A percentile compares a stretch with the other conserved stretches of the same genome.
phyloP scores from a whole-genome alignment of 164 flowering plant genomes.

The Chimonanthus praecox region DNA sequence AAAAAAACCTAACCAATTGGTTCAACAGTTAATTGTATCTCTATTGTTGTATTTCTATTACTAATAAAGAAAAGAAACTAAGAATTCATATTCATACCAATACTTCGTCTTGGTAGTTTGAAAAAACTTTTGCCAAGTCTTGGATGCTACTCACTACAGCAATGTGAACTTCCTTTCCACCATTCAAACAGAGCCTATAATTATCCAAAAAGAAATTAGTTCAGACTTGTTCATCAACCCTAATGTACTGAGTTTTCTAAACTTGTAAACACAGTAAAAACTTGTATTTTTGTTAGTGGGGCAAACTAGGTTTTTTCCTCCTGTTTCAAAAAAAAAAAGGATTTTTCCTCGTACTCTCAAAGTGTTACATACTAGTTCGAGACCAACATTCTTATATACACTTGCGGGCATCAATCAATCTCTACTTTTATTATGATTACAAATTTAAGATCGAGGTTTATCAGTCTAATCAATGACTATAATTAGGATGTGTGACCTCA shows the following conservation, averaged over 20 bases:
- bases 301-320: too few relatives aligned
- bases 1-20: neutral
- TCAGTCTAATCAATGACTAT: too few relatives aligned
- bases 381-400: too few relatives aligned
- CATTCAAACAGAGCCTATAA: slow-evolving; percentile 69
- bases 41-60: neutral
- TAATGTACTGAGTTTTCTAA: neutral
- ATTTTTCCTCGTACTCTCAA: too few relatives aligned
- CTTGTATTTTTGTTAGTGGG: too few relatives aligned
- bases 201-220: neutral
- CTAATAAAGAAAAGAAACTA: neutral
- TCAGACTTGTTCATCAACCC: neutral
- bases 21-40: neutral
- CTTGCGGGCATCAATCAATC: too few relatives aligned
- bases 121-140: slow-evolving; percentile 64
- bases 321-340: too few relatives aligned
- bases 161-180: slow-evolving; percentile 73
- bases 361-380: too few relatives aligned
- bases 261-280: neutral
- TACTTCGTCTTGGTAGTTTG: slow-evolving; percentile 73
- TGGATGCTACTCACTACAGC: slow-evolving; percentile 55
- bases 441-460: too few relatives aligned
- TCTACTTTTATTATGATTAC: too few relatives aligned
- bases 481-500: too few relatives aligned
- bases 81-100: slow-evolving; percentile 40